phyloP scores from a whole-genome alignment of 1,139 yeast genomes.

The Geotrichum australiense region DNA sequence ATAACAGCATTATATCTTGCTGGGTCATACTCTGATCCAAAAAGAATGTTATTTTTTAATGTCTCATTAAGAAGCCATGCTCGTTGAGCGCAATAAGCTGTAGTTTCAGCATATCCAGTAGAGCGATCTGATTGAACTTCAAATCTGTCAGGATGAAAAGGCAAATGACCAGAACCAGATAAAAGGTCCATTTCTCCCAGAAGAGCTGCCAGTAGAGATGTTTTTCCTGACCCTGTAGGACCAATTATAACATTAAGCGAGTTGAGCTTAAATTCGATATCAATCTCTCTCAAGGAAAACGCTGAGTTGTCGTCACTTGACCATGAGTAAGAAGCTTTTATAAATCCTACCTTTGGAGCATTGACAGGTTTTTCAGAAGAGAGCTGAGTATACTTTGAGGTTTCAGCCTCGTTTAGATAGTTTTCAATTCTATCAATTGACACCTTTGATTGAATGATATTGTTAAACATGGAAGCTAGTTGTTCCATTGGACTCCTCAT shows the following conservation, averaged over 20 bases:
- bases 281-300: constrained; percentile 69
- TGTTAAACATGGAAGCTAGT: constrained; percentile 79
- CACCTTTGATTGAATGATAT: constrained; percentile 80
- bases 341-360: constrained; percentile 70
- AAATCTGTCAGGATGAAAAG: constrained; percentile 70
- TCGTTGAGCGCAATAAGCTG: constrained; percentile 91
- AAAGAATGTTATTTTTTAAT: constrained; percentile 71
- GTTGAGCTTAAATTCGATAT: constrained; percentile 61
- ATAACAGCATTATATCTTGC: constrained; percentile 72
- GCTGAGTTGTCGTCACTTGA: constrained; percentile 33
- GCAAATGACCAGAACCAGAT: constrained; percentile 69
- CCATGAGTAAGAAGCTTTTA: constrained; percentile 83
- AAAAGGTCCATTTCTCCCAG: constrained; percentile 86
- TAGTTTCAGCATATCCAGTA: constrained; percentile 82
- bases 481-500: constrained; percentile 83
- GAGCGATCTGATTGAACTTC: constrained; percentile 58
- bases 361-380: constrained; percentile 42
- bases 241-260: constrained; percentile 83
- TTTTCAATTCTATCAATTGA: constrained; percentile 80
- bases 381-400: constrained; percentile 76
- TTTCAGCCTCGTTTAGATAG: constrained; percentile 72
- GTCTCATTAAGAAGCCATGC: constrained; percentile 94
- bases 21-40: constrained; percentile 66
- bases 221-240: constrained; percentile 92
- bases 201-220: constrained; percentile 80